Evolutionary conservation across 208 protist species (phyloP), one percentile per base, ranked within the genome.

Genomic region (Strigomonas oncopelti): DNA sequence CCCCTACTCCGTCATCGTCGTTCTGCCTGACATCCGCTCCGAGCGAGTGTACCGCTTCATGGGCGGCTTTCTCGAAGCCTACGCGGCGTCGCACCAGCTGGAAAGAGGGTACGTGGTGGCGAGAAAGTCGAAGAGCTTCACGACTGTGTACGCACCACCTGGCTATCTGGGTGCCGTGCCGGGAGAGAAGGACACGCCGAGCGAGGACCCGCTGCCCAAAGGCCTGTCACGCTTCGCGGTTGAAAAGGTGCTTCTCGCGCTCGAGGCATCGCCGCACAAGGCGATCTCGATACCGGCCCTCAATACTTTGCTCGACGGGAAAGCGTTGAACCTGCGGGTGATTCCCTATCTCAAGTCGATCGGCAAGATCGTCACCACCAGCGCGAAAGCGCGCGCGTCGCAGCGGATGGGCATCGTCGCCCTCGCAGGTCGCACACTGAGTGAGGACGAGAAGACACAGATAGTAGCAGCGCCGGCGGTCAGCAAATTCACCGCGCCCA

Each of bases 391-490:
- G 29, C 8, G 58, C 7, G 63, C 69, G 4, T 70, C 75, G 8
- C 64, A 56, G 52, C 87, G 87, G 25, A 55, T 91, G 28, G 90
- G 87, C 51, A 75, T 95, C 58, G 79, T 95, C 22, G 72, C 71
- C 1, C 70, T 91, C 45, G 54, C 54, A 20, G 67, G 22, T 14
- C 52, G 22, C 22, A 62, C 31, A 11, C 67, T 89, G 22, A 71
- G 61, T 25, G 72, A 86, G 27, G 67, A 61, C 31, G 65, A 67
- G 57, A 83, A 75, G 63, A 54, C 29, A 27, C 67, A 45, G 11
- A 65, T 78, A 13, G 62, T 66, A 13, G 65, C 61, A 5, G n/a
- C 48, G 42, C 58, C 64, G 51, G 22, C 51, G 1, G 7, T 1
- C 11, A 36, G 31, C 22, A 7, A 42, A n/a, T 1, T 1, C 22